Evolutionary conservation across 1,284 basidiomycete genomes (phyloP), one percentile per base, ranked within the genome.

Genomic region (Cutaneotrichosporon cutaneum): DNA sequence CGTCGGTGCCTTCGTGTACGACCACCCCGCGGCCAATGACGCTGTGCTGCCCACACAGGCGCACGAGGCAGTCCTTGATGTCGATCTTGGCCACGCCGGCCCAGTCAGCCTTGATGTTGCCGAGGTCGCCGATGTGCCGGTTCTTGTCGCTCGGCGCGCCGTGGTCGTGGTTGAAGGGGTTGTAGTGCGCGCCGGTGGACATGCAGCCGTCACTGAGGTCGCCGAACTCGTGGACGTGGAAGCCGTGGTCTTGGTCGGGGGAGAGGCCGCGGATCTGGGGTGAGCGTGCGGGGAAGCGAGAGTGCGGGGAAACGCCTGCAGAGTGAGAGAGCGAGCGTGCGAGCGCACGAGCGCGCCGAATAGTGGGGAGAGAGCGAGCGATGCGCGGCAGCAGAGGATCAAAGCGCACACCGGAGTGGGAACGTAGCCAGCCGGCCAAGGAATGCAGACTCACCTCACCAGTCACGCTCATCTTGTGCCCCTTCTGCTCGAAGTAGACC

Each of bases 161-260:
- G 57, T 64, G 63, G 11, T 30, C 30, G 21, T 42, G 58, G 13
- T 56, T 54, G 57, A 33, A 61, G 3, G 60, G 60, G 57, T 64
- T 64, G 39, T 44, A 59, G 50, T 64, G 63, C 2, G 45, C 54
- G 42, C 57, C 60, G 9, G 60, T 47, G 18, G 32, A 32, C 44
- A 27, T n/a, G 32, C 63, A 64, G 50, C 54, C 63, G 7, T 18
- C 24, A 13, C 52, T 45, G n/a, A 62, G 14, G 59, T 62, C 61
- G 24, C 61, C 64, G 21, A 51, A 65, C 50, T 53, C 39, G 61
- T 65, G 64, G 10, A 65, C 24, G 56, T 65, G 61, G 58, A 65
- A 65, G 52, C 64, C 64, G 56, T 65, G 64, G 27, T 55, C 27
- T 7, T 30, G 32, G 21, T 45, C 30, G 16, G 63, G 60, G 26